Conservation (phyloP, 257 asterid species). For the Buddleja alternifolia region DNA sequence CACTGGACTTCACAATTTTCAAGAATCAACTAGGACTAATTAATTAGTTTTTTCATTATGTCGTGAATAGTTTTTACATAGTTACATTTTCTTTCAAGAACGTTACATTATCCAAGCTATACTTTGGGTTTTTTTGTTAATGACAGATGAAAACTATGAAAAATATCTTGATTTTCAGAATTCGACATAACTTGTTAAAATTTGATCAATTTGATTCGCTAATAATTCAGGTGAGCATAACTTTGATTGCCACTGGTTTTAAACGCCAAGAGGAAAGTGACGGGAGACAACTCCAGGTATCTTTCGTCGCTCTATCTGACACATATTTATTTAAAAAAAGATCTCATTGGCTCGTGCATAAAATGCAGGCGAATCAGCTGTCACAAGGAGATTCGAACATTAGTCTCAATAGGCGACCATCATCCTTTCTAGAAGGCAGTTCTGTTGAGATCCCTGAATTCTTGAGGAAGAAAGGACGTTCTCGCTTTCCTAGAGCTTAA, state of each 20-base stretch:
- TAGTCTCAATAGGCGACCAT: slow-evolving; percentile 63
- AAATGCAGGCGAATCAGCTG: slow-evolving; percentile 65
- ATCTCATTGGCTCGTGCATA: neutral
- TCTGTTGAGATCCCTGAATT: slow-evolving; percentile 87
- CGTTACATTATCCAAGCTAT: too few species aligned
- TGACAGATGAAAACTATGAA: neutral
- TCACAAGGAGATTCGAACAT: slow-evolving; percentile 60
- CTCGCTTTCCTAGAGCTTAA: slow-evolving; percentile 85
- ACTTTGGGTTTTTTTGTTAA: neutral
- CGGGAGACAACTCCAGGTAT: slow-evolving; percentile 70
- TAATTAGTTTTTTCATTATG: too few species aligned
- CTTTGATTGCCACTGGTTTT: slow-evolving; percentile 93
- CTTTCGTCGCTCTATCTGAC: slow-evolving; percentile 11
- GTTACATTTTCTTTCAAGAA: too few species aligned
- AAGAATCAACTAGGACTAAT: neutral
- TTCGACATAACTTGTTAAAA: slow-evolving; percentile 5
- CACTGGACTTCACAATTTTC: neutral
- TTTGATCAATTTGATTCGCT: slow-evolving; percentile 23
- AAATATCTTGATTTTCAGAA: neutral
- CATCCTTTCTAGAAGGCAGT: slow-evolving; percentile 74
- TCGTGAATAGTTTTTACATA: too few species aligned
- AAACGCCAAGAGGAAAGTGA: slow-evolving; percentile 96
- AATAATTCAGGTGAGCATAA: slow-evolving; percentile 74
- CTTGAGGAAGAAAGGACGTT: slow-evolving; percentile 82
- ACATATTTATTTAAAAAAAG: neutral